Percentiles rank a stretch among this genome's conserved stretches.
These are phyloP conservation scores for Raffaelea albimanens DNA, from an alignment of 2,329 filamentous ascomycete species.

Conservation along the genomic window DNA sequence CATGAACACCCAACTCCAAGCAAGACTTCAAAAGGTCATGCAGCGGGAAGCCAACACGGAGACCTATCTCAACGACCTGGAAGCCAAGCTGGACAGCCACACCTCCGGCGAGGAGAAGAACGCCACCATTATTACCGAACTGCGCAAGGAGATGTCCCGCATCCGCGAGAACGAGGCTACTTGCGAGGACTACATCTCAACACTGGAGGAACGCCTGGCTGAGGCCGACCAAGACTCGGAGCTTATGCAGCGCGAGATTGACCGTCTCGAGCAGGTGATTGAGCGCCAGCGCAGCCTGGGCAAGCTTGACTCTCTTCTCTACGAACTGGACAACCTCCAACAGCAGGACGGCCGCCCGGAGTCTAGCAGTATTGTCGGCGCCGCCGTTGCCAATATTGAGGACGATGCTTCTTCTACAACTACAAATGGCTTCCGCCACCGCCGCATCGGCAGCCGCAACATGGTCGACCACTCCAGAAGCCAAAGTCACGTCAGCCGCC, in stretches of 20 bases:
- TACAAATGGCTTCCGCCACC: conserved; percentile 32
- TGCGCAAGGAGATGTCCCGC: conserved; percentile 84
- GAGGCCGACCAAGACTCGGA: conserved; percentile 95
- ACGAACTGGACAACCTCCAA: conserved; percentile 77
- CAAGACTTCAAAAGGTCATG: conserved; percentile 82
- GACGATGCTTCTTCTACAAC: conserved; percentile 23
- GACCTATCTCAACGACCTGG: conserved; percentile 83
- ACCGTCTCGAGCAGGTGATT: conserved; percentile 86
- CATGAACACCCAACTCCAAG: conserved; percentile 80
- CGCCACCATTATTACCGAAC: conserved; percentile 69
- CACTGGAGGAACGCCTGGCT: conserved; percentile 85
- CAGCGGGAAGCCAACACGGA: conserved; percentile 90
- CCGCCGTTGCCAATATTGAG: conserved; percentile 18
- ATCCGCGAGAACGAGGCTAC: conserved; percentile 82
- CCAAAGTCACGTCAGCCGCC: conserved; percentile 43
- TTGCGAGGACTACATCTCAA: conserved; percentile 95
- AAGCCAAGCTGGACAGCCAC: conserved; percentile 81
- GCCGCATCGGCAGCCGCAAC: conserved; percentile 29
- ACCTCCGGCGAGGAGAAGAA: conserved; percentile 91
- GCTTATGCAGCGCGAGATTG: conserved; percentile 93
- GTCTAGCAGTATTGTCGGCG: neutral
- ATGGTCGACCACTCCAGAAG: conserved; percentile 43
- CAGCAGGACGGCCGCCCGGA: conserved; percentile 29
- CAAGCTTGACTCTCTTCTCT: conserved; percentile 83
- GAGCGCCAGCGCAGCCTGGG: conserved; percentile 92